Percentiles rank a stretch among this genome's conserved stretches.
phyloP scores from a whole-genome alignment of 2,329 filamentous ascomycete genomes.

The Talaromyces pinophilus region DNA sequence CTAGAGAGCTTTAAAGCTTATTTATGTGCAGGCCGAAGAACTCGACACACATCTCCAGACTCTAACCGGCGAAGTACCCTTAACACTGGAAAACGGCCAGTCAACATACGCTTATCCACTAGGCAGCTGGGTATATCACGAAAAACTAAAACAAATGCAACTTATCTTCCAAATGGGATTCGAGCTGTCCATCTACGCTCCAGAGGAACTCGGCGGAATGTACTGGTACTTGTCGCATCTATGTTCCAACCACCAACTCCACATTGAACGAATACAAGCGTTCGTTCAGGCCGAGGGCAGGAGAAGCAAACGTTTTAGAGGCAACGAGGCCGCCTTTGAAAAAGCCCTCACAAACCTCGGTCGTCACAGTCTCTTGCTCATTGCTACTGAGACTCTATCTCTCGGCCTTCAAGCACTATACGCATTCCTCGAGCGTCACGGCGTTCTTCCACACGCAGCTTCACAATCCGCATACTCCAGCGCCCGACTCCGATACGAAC shows the following conservation, averaged over 20 bases:
- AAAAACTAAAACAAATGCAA: slow-evolving; percentile 87
- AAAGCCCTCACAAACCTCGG: slow-evolving; percentile 56
- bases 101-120: slow-evolving; percentile 69
- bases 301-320: slow-evolving; percentile 29
- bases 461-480: slow-evolving; percentile 62
- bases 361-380: slow-evolving; percentile 64
- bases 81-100: slow-evolving; percentile 56
- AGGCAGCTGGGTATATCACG: slow-evolving; percentile 84
- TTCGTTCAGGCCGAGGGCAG: slow-evolving; percentile 54
- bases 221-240: slow-evolving; percentile 86
- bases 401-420: slow-evolving; percentile 63
- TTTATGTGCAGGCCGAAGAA: slow-evolving; percentile 53
- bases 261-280: slow-evolving; percentile 71
- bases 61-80: slow-evolving; percentile 61
- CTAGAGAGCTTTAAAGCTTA: no score
- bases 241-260: slow-evolving; percentile 65
- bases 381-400: slow-evolving; percentile 59
- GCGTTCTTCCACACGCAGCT: slow-evolving; percentile 52
- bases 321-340: slow-evolving; percentile 37
- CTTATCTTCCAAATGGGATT: slow-evolving; percentile 89
- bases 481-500: slow-evolving; percentile 70
- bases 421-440: slow-evolving; percentile 62
- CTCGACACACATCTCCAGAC: slow-evolving; percentile 68
- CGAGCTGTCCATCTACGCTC: slow-evolving; percentile 85
- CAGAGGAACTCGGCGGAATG: slow-evolving; percentile 82